phyloP scores from a whole-genome alignment of 2,329 filamentous ascomycete species.

The Beauveria caledonica region DNA sequence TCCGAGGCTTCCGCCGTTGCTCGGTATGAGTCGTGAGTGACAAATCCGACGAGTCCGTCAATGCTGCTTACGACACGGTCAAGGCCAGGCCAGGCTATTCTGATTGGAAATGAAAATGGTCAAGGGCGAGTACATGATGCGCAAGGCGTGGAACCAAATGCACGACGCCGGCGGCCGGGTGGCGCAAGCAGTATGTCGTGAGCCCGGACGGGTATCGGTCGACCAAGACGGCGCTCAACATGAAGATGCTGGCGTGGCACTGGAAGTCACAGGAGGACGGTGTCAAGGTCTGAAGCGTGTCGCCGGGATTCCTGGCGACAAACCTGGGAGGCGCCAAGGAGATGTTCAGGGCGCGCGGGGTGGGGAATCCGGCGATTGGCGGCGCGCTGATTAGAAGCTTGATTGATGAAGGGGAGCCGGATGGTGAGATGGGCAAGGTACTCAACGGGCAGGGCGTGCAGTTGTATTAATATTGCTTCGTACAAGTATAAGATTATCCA shows the following conservation, averaged over 20 bases:
- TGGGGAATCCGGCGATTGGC: slow-evolving; percentile 25
- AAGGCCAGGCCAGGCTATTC: slow-evolving; percentile 19
- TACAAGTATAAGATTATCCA: neutral
- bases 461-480: neutral
- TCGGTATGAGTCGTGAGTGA: neutral
- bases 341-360: slow-evolving; percentile 19
- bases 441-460: slow-evolving; percentile 16
- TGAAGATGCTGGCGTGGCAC: slow-evolving; percentile 39
- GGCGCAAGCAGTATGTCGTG: slow-evolving; percentile 27
- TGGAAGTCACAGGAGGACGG: slow-evolving; percentile 30
- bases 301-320: slow-evolving; percentile 33
- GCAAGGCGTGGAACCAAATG: slow-evolving; percentile 33
- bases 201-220: slow-evolving; percentile 26
- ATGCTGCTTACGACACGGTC: slow-evolving; percentile 21
- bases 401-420: slow-evolving; percentile 32
- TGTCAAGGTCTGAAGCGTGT: slow-evolving; percentile 32
- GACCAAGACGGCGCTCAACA: slow-evolving; percentile 38
- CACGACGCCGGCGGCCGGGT: slow-evolving; percentile 30
- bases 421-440: slow-evolving; percentile 32
- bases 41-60: slow-evolving; percentile 22
- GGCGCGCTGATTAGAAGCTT: slow-evolving; percentile 31
- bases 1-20: neutral
- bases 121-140: slow-evolving; percentile 20
- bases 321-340: slow-evolving; percentile 24
- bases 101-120: slow-evolving; percentile 29